phyloP scores from a whole-genome alignment of 1,139 yeast species.

The Yamadazyma diddensiae region DNA sequence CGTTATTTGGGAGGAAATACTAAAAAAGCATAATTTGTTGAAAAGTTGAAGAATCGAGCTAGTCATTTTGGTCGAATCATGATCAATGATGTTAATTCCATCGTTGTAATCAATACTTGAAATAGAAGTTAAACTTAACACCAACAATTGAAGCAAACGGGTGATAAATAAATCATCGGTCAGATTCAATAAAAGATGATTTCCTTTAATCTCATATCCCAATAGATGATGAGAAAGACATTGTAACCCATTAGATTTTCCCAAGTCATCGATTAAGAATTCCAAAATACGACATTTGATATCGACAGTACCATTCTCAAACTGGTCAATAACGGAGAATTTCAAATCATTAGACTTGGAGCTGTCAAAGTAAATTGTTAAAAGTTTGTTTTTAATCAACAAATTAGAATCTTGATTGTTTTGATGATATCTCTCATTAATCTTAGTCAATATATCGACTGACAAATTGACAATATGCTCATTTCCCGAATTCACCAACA shows the following conservation, averaged over 20 bases:
- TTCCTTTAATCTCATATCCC: slow-evolving; percentile 55
- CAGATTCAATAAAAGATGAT: slow-evolving; percentile 20
- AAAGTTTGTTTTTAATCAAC: slow-evolving; percentile 57
- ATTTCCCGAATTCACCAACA: slow-evolving; percentile 63
- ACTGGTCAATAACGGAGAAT: slow-evolving; percentile 68
- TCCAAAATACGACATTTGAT: slow-evolving; percentile 59
- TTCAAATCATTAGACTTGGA: slow-evolving; percentile 72
- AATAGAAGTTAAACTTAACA: slow-evolving; percentile 43
- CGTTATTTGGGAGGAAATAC: slow-evolving; percentile 51
- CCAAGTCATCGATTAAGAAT: slow-evolving; percentile 54
- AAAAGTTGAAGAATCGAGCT: slow-evolving; percentile 59
- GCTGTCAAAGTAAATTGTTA: slow-evolving; percentile 69
- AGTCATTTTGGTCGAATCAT: slow-evolving; percentile 55
- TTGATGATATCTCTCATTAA: slow-evolving; percentile 50
- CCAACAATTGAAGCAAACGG: slow-evolving; percentile 49
- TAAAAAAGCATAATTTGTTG: slow-evolving; percentile 54
- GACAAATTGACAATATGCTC: slow-evolving; percentile 50
- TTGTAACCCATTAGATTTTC: slow-evolving; percentile 37
- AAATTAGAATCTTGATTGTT: slow-evolving; percentile 30
- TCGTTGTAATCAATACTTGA: slow-evolving; percentile 35
- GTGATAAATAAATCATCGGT: slow-evolving; percentile 32
- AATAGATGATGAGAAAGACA: slow-evolving; percentile 71
- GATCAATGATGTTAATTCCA: slow-evolving; percentile 41
- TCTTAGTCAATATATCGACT: slow-evolving; percentile 48
- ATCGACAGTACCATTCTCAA: slow-evolving; percentile 47